Percentiles rank a stretch among this genome's conserved stretches.
Evolutionary conservation across 345 rosid genomes (phyloP).

Genomic region (Isatis tinctoria): DNA sequence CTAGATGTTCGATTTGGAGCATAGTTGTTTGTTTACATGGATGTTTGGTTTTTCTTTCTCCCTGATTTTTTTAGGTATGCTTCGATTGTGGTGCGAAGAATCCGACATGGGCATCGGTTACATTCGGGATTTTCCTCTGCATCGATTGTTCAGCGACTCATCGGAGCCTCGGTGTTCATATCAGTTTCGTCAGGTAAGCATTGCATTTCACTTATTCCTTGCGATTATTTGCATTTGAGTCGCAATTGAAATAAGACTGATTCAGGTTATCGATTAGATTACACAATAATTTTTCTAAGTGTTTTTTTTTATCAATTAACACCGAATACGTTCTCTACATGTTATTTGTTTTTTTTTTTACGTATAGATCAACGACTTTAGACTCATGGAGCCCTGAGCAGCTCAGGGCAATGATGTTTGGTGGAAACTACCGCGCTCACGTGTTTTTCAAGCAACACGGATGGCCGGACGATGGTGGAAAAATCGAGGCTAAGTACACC

Average conservation of each 20-base stretch:
- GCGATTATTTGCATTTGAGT: too few species aligned
- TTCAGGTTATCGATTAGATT: too few species aligned
- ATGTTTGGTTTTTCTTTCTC: neutral
- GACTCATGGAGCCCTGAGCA: constrained; percentile 95
- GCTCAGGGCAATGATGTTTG: constrained; percentile 73
- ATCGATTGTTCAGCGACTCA: constrained; percentile 99
- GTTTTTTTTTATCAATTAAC: too few species aligned
- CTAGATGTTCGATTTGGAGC: too few species aligned
- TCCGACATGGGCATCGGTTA: constrained; percentile 98
- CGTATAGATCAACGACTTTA: constrained; percentile 77
- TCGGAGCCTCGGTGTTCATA: constrained; percentile 91
- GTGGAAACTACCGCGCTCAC: constrained; percentile 96
- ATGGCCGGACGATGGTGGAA: constrained; percentile 93
- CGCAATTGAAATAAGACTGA: too few species aligned
- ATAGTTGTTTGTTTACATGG: too few species aligned
- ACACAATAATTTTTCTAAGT: too few species aligned
- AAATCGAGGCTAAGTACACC: constrained; percentile 91
- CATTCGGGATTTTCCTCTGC: constrained; percentile 95
- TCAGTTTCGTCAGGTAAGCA: constrained; percentile 97
- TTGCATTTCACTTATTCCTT: too few species aligned
- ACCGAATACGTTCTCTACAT: too few species aligned
- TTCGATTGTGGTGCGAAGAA: constrained; percentile 97
- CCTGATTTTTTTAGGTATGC: too few species aligned
- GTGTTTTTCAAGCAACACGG: constrained; percentile 97
- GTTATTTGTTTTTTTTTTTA: neutral